Evolutionary conservation across 441 rosid species (phyloP).

Genomic region (Metrosideros polymorpha): DNA sequence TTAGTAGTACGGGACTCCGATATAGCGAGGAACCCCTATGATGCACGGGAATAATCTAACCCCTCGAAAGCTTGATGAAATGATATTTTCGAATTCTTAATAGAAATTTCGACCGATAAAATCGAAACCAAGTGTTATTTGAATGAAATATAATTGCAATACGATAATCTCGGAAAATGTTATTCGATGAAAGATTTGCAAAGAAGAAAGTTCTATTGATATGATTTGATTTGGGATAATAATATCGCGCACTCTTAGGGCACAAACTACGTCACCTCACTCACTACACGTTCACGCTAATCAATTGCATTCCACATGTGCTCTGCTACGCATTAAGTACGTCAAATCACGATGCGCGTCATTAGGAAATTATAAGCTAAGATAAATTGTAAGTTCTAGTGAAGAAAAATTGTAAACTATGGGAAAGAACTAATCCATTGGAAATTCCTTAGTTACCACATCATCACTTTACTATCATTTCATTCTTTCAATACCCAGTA

Average conservation of each 20-base stretch:
- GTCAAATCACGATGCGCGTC: background rate
- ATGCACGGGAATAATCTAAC: background rate
- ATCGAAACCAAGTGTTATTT: background rate
- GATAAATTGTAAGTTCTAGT: background rate
- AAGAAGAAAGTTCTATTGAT: background rate
- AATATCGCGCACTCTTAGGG: background rate
- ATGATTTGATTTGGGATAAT: background rate
- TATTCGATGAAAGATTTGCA: background rate
- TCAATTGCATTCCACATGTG: background rate
- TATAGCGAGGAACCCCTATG: background rate
- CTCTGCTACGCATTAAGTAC: background rate
- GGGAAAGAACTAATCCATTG: background rate
- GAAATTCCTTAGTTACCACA: background rate
- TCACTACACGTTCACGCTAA: background rate
- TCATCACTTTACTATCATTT: background rate
- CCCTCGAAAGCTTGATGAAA: background rate
- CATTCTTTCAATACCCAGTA: background rate
- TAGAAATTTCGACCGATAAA: background rate
- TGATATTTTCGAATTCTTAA: background rate
- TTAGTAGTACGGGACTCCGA: background rate
- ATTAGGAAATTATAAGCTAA: background rate
- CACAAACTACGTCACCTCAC: background rate
- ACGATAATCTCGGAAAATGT: background rate
- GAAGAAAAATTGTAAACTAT: background rate
- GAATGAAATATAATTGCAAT: background rate